Evolutionary conservation across 441 rosid species (phyloP).

Genomic region (Populus tomentosa): DNA sequence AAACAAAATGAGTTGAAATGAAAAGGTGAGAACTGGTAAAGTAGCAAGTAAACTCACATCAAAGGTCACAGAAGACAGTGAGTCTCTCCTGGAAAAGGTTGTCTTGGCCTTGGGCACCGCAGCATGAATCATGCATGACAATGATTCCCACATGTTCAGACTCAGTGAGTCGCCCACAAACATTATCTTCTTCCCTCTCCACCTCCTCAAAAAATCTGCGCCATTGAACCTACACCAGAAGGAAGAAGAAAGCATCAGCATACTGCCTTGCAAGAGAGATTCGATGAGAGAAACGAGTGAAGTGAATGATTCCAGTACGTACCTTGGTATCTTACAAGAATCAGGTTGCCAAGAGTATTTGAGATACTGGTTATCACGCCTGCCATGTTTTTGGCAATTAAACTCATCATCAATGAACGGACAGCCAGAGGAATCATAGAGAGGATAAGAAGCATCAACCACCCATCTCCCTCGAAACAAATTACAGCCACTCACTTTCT

Average conservation of each 20-base stretch:
- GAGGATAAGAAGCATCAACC: slow-evolving; percentile 57
- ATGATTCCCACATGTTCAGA: slow-evolving; percentile 82
- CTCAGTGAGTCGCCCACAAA: slow-evolving; percentile 88
- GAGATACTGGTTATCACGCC: slow-evolving; percentile 64
- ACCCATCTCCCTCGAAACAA: slow-evolving; percentile 75
- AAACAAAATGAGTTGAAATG: neutral
- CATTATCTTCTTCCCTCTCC: slow-evolving; percentile 77
- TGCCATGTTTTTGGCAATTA: slow-evolving; percentile 62
- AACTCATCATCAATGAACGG: slow-evolving; percentile 77
- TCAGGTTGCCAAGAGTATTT: slow-evolving; percentile 79
- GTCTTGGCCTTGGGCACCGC: slow-evolving; percentile 44
- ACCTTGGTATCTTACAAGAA: slow-evolving; percentile 58
- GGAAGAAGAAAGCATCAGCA: neutral
- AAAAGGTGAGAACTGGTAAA: neutral
- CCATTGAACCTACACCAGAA: slow-evolving; percentile 52
- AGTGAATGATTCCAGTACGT: slow-evolving; percentile 17
- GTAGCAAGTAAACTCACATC: slow-evolving; percentile 37
- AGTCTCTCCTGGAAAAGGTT: slow-evolving; percentile 13
- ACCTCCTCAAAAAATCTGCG: slow-evolving; percentile 41
- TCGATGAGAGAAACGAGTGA: neutral
- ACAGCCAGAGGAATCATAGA: slow-evolving; percentile 52
- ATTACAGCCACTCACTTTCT: slow-evolving; percentile 47
- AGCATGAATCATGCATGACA: slow-evolving; percentile 81
- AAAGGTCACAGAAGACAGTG: slow-evolving; percentile 38
- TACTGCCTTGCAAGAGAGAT: neutral